Evolutionary conservation across 139 green algal species (phyloP), one percentile per base, ranked within the genome.

Genomic region (Zygnema cylindricum): DNA sequence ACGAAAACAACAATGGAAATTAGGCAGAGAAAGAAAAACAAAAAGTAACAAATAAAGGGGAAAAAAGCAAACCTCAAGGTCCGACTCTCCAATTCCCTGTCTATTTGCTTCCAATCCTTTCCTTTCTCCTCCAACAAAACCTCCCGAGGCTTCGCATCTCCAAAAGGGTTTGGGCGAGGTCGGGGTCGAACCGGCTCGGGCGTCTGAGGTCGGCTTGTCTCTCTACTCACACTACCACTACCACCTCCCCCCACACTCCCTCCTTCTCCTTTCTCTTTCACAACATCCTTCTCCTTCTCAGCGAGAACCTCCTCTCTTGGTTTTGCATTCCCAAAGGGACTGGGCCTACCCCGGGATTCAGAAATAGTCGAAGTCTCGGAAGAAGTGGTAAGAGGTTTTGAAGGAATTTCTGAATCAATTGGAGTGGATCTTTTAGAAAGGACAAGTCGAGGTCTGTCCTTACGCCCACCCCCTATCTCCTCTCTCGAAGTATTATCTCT

Each of bases 271-370:
- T 94, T 90, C 88, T 96, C 93, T 93, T 95, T 95, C 16, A 88
- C 71, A 1, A 87, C 85, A 89, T 97, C 94, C n/a, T 93, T 87
- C 43, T 95, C 95, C 93, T 98, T 95, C 94, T 98, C 95, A 86
- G 93, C 94, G 71, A 98, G 90, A 81, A 98, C 94, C 89, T 98
- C 95, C 94, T 98, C 96, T 11, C 96, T 92, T 0, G 96, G 96
- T 43, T 94, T 89, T 0, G 96, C 96, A 0, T 92, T 93, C 35
- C 96, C 96, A 94, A 98, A 98, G 1, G 93, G 94, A 83, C 95
- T 98, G 87, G 49, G 69, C 79, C 93, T 95, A 54, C 30, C 30
- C 57, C 30, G 25, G 57, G 57, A 73, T 30, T 73, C 57, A 35
- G 57, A 35, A 35, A 25, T 30, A 73, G 30, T 30, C 25, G 57